Evolutionary conservation across 208 protist genomes (phyloP).

Genomic region (Trichomonas gallinae): DNA sequence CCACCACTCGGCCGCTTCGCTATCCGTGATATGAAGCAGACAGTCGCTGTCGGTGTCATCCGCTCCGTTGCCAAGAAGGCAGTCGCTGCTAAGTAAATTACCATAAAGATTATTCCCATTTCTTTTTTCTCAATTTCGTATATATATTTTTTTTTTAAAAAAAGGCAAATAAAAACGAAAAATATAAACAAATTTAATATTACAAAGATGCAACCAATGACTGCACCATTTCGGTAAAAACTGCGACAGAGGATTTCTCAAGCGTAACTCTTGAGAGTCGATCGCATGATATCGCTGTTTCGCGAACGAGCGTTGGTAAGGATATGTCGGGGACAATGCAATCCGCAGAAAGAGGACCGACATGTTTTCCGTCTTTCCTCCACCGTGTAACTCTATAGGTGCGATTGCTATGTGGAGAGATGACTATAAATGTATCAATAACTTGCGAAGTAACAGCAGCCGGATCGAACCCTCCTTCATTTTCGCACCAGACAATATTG

Average conservation of each 20-base stretch:
- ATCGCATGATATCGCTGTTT: not conserved
- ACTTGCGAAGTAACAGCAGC: not conserved
- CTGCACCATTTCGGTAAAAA: not conserved
- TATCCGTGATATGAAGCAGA: constrained; percentile 44
- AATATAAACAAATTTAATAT: not conserved
- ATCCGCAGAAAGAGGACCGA: not conserved
- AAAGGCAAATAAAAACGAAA: too few species aligned
- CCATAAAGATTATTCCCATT: too few species aligned
- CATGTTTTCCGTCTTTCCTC: not conserved
- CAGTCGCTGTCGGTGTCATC: constrained; percentile 46
- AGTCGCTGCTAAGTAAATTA: not conserved
- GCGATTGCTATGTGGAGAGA: not conserved
- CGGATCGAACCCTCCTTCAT: not conserved
- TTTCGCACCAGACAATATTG: not conserved
- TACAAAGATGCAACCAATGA: not conserved
- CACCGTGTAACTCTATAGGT: not conserved
- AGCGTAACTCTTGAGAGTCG: not conserved
- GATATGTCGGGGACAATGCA: not conserved
- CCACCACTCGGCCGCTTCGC: constrained; percentile 43
- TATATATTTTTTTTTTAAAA: too few species aligned
- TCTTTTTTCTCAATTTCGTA: too few species aligned
- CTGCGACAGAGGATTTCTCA: not conserved
- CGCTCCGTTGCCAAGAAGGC: not conserved
- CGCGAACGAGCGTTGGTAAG: not conserved
- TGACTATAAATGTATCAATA: not conserved